Percentiles rank a stretch among this genome's conserved stretches.
phyloP scores from a whole-genome alignment of 441 rosid species.

The Lepidium campestre region DNA sequence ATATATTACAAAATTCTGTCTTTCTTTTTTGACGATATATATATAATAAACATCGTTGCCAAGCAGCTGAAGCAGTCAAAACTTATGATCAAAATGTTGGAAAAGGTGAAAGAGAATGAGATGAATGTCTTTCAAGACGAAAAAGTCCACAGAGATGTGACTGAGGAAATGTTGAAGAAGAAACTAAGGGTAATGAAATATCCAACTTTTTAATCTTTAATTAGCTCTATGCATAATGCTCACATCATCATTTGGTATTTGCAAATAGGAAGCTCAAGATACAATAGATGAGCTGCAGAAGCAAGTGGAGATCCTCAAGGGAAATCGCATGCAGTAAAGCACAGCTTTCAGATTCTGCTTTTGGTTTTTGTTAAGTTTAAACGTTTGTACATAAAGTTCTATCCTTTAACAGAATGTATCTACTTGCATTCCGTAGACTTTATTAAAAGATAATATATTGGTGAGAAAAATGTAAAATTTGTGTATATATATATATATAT shows the following conservation, averaged over 20 bases:
- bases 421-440: not conserved
- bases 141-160: slow-evolving; percentile 13
- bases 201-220: not conserved
- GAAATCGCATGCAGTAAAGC: not conserved
- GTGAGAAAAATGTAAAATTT: too few relatives aligned
- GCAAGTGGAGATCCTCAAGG: slow-evolving; percentile 22
- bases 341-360: not conserved
- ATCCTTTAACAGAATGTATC: not conserved
- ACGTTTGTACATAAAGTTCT: not conserved
- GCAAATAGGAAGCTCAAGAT: too few relatives aligned
- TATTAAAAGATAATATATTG: too few relatives aligned
- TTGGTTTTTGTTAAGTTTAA: not conserved
- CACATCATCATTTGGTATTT: not conserved
- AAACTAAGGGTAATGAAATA: slow-evolving; percentile 26
- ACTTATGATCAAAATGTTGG: slow-evolving; percentile 18
- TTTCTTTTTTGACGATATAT: not conserved
- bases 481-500: too few relatives aligned
- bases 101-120: slow-evolving; percentile 1
- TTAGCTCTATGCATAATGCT: not conserved
- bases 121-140: slow-evolving; percentile 23
- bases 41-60: not conserved
- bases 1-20: not conserved
- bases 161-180: slow-evolving; percentile 23
- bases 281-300: too few relatives aligned
- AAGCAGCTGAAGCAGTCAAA: slow-evolving; percentile 30